A percentile compares a stretch with the other conserved stretches of the same genome.
Evolutionary conservation across 2,329 filamentous ascomycete species (phyloP).

Genomic region (Exophiala bonariae): DNA sequence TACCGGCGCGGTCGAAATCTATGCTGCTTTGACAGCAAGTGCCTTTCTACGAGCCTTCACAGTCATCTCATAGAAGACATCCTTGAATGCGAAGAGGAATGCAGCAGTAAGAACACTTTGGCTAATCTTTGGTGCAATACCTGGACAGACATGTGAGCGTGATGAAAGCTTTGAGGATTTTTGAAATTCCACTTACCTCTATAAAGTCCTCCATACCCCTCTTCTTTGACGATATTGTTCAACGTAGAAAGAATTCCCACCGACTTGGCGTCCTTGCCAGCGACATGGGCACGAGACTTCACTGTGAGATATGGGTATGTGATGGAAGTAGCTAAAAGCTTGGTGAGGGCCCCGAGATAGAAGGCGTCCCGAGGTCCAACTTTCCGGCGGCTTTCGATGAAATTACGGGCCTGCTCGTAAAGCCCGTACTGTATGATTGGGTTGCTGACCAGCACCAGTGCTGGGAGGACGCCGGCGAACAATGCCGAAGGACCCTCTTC

Average conservation of each 20-base stretch:
- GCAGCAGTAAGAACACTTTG: constrained; percentile 96
- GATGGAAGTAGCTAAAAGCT: constrained; percentile 87
- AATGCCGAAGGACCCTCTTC: constrained; percentile 83
- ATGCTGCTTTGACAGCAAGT: constrained; percentile 18
- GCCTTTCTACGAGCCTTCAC: constrained; percentile 17
- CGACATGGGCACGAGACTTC: constrained; percentile 97
- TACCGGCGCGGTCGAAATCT: neutral
- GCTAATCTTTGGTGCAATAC: constrained; percentile 92
- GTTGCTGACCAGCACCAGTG: constrained; percentile 92
- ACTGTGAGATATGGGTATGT: constrained; percentile 99
- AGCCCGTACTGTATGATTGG: constrained; percentile 98
- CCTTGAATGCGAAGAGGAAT: constrained; percentile 97
- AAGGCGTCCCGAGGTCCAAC: constrained; percentile 87
- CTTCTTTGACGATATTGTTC: constrained; percentile 76
- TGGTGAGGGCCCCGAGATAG: constrained; percentile 86
- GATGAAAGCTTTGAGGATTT: constrained; percentile 1
- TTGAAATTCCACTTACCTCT: constrained; percentile 50
- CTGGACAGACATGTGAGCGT: constrained; percentile 47
- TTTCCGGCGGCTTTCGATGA: constrained; percentile 71
- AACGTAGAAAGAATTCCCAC: constrained; percentile 79
- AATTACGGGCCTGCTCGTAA: constrained; percentile 96
- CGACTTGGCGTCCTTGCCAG: constrained; percentile 70
- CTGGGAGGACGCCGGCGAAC: constrained; percentile 89
- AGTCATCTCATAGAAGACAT: constrained; percentile 74
- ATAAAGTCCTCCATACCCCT: constrained; percentile 90